Evolutionary conservation across 129 eudicot genomes (phyloP).

Genomic region (Kitagawia praeruptora): DNA sequence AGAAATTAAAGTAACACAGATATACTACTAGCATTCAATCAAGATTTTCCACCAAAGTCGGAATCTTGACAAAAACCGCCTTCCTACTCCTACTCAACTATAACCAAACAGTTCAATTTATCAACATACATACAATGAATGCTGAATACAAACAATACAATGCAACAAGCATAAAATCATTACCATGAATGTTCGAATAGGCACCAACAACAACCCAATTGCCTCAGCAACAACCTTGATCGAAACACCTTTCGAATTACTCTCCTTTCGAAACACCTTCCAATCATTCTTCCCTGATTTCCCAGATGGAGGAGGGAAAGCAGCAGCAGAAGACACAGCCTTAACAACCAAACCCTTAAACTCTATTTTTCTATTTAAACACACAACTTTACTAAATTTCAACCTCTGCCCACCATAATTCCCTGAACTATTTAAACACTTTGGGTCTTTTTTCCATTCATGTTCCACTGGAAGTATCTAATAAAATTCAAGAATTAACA

Average conservation of each 20-base stretch:
- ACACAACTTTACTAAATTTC: slow-evolving; percentile 9
- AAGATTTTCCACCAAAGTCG: background rate
- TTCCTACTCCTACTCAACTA: background rate
- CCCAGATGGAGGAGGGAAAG: slow-evolving; percentile 9
- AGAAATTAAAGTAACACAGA: background rate
- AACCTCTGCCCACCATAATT: slow-evolving; percentile 12
- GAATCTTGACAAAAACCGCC: background rate
- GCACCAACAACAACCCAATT: slow-evolving; percentile 41
- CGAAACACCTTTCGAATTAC: slow-evolving; percentile 28
- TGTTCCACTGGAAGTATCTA: background rate
- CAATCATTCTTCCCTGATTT: slow-evolving; percentile 37
- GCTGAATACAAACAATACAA: background rate
- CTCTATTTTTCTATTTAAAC: slow-evolving; percentile 9
- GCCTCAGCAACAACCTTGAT: slow-evolving; percentile 37
- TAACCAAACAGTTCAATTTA: background rate
- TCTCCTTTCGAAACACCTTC: slow-evolving; percentile 53
- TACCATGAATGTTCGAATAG: slow-evolving; percentile 43
- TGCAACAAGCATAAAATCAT: background rate
- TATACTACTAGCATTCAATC: background rate
- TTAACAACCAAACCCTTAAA: slow-evolving; percentile 19
- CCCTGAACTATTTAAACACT: background rate
- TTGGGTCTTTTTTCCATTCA: background rate
- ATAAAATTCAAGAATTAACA: background rate
- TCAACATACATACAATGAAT: background rate
- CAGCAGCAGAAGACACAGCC: slow-evolving; percentile 26